A percentile compares a stretch with the other conserved stretches of the same genome.
These are phyloP conservation scores for Ilex aquifolium DNA, from an alignment of 257 asterid species.

Conservation along the genomic window DNA sequence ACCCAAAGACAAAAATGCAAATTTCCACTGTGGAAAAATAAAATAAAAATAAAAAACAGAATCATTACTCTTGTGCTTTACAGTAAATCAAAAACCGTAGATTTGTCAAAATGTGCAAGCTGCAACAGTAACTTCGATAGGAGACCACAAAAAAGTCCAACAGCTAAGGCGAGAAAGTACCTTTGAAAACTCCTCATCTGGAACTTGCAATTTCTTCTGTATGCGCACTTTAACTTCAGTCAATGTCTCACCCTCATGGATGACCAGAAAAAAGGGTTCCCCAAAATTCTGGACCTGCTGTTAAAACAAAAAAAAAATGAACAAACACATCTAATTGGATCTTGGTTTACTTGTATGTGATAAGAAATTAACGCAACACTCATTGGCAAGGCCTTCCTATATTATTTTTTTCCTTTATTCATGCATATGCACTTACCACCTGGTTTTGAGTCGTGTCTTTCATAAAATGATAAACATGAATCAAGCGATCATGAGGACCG, in stretches of 20 bases:
- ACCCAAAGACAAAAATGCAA: conserved; percentile 61
- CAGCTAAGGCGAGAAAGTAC: conserved; percentile 3
- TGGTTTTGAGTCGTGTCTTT: conserved; percentile 24
- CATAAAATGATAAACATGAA: conserved; percentile 26
- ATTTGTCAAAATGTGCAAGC: no score
- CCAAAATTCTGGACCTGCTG: conserved; percentile 29
- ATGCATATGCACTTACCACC: conserved; percentile 10
- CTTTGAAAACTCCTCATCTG: conserved; percentile 29
- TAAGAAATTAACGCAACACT: not conserved
- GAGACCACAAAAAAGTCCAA: no score
- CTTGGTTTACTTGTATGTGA: no score
- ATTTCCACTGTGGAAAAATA: conserved; percentile 49
- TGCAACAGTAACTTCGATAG: no score
- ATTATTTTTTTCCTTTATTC: no score
- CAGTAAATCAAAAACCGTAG: no score
- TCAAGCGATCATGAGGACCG: conserved; percentile 26
- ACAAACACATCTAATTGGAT: no score
- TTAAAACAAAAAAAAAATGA: not conserved
- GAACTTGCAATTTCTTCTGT: conserved; percentile 25
- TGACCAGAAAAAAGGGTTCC: conserved; percentile 24
- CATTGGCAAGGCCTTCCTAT: not conserved
- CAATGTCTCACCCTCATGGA: conserved; percentile 23
- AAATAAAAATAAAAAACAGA: conserved; percentile 5
- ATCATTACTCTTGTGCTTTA: not conserved
- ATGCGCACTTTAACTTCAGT: conserved; percentile 22